phyloP scores from a whole-genome alignment of 208 protist species.

The Acanthamoeba healyi region DNA sequence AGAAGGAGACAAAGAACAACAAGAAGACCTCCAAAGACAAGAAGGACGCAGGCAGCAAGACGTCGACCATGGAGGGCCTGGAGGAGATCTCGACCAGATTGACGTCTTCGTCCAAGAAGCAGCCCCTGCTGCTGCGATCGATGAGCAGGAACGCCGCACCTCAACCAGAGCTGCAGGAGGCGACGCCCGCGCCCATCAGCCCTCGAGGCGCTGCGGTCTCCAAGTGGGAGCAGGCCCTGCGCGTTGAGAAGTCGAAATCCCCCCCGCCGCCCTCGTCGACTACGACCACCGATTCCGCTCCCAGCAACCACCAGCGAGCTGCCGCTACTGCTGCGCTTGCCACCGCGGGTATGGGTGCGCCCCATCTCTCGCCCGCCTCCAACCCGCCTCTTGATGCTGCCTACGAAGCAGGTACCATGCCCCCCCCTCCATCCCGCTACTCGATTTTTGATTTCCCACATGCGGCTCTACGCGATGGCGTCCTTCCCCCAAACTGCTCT shows the following conservation, averaged over 20 bases:
- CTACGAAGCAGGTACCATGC: not conserved
- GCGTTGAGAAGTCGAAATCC: not conserved
- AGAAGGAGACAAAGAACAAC: not conserved
- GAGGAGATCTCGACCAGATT: not conserved
- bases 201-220: not conserved
- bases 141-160: not conserved
- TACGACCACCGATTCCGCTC: not conserved
- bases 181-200: not conserved
- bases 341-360: no score
- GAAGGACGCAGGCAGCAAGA: not conserved
- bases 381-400: no score
- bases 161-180: not conserved
- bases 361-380: no score
- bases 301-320: not conserved
- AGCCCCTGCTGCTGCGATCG: not conserved
- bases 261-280: no score
- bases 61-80: not conserved
- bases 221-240: conserved; percentile 21
- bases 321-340: not conserved
- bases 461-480: no score
- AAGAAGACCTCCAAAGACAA: not conserved
- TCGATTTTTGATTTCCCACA: no score
- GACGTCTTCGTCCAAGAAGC: not conserved
- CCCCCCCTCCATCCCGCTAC: not conserved
- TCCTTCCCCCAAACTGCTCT: no score